Evolutionary conservation across 192 early-diverging fungal genomes (phyloP), one percentile per base, ranked within the genome.

Genomic region (Lobosporangium transversale): DNA sequence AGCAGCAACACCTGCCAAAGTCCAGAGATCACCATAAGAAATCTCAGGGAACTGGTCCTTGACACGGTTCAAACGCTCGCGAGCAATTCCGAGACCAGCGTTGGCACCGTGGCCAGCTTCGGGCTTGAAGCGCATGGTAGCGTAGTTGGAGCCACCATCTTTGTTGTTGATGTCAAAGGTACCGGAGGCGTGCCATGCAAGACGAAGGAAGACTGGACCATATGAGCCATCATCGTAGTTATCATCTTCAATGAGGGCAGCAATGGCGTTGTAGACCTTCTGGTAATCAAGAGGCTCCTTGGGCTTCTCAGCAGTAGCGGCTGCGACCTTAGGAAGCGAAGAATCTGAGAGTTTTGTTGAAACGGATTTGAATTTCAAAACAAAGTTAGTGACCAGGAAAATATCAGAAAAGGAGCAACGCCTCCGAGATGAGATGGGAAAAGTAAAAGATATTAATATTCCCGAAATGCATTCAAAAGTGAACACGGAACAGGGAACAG

Each of bases 101-200:
- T 94, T 95, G 73, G 94, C 94, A 47, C 80, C 87, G 68, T 93
- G 89, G 37, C 65, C 60, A 18, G 84, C 49, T 79, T 93, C 92
- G 29, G 90, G 83, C 42, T 66, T 53, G 66, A 86, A 89, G 53
- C 92, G 88, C 85, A 95, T 95, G 50, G 91, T 92, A 23, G 88
- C 91, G 73, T 82, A 93, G 68, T 86, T 79, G 54, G 87, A 91
- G 33, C 94, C 94, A 51, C 94, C 94, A 10, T 88, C 89, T 36
- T 82, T 81, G 54, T 84, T 70, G 67, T 82, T 82, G 67, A 81
- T 79, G 79, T 89, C 88, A 74, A 83, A 94, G 30, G 93, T 93
- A 18, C 94, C 94, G 43, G 88, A 87, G 4, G 91, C 78, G 81
- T 95, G 94, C 94, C 94, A 95, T 35, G 93, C 94, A 23, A 95